Conservation (phyloP, 345 rosid genomes). For the Syzygium jambos region DNA sequence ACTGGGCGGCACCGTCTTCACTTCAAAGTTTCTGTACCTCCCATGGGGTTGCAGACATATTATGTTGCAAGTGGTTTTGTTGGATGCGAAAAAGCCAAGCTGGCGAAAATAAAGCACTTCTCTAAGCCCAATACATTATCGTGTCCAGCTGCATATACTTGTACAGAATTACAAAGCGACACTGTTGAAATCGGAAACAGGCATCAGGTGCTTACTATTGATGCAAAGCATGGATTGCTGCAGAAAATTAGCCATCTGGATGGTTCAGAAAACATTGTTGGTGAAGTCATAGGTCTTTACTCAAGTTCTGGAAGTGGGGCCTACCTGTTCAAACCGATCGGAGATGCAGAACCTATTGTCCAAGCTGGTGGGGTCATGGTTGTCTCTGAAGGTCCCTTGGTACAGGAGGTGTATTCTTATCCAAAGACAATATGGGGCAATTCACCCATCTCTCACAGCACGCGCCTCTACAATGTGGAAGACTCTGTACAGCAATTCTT, state of each 20-base stretch:
- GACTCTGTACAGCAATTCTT: conserved; percentile 44
- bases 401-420: conserved; percentile 79
- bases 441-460: conserved; percentile 70
- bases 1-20: conserved; percentile 79
- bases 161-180: conserved; percentile 54
- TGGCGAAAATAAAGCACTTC: conserved; percentile 43
- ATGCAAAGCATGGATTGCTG: conserved; percentile 56
- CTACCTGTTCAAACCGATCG: conserved; percentile 75
- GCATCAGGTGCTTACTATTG: conserved; percentile 69
- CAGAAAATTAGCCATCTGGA: conserved; percentile 40
- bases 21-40: conserved; percentile 91
- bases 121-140: conserved; percentile 39
- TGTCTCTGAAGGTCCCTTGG: conserved; percentile 61
- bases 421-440: conserved; percentile 66
- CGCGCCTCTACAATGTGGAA: conserved; percentile 65
- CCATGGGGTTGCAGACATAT: conserved; percentile 86
- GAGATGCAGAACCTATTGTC: conserved; percentile 64
- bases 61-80: conserved; percentile 69
- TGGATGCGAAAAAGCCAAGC: conserved; percentile 79
- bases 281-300: conserved; percentile 77
- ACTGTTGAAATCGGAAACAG: conserved; percentile 50
- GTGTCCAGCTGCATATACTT: conserved; percentile 71
- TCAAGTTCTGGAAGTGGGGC: conserved; percentile 82
- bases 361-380: conserved; percentile 53
- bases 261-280: conserved; percentile 40